Conservation (phyloP, 345 rosid genomes). For the Aquilaria malaccensis region DNA sequence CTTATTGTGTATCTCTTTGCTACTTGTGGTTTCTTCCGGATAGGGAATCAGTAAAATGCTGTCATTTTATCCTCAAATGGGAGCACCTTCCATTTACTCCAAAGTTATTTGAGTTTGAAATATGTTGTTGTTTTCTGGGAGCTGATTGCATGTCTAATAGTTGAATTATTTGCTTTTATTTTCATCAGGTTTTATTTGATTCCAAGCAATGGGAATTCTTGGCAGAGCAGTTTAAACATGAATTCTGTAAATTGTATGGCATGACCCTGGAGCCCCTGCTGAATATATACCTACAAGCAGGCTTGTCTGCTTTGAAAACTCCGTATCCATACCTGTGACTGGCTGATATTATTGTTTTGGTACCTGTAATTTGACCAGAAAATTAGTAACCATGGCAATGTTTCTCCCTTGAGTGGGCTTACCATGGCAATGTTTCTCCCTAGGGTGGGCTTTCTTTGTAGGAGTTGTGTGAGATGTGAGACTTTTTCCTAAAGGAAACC, state of each 20-base stretch:
- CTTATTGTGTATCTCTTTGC: background rate
- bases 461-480: no score
- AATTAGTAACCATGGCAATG: background rate
- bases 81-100: no score
- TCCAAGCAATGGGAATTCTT: constrained; percentile 87
- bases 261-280: constrained; percentile 90
- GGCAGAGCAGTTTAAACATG: constrained; percentile 85
- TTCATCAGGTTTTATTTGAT: constrained; percentile 73
- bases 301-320: constrained; percentile 91
- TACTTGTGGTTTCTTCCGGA: no score
- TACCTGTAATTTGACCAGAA: background rate
- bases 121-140: constrained; percentile 4
- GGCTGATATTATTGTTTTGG: background rate
- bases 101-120: background rate
- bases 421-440: no score
- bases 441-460: no score
- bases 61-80: no score
- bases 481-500: no score
- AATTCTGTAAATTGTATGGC: constrained; percentile 91
- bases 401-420: background rate
- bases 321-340: constrained; percentile 53
- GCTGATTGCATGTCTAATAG: background rate
- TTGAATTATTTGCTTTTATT: constrained; percentile 1
- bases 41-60: no score
- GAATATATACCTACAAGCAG: constrained; percentile 91